Percentiles rank a stretch among this genome's conserved stretches.
Evolutionary conservation across 495 filamentous ascomycete genomes (phyloP).

Genomic region (Lasiosphaeriaceae sp.): DNA sequence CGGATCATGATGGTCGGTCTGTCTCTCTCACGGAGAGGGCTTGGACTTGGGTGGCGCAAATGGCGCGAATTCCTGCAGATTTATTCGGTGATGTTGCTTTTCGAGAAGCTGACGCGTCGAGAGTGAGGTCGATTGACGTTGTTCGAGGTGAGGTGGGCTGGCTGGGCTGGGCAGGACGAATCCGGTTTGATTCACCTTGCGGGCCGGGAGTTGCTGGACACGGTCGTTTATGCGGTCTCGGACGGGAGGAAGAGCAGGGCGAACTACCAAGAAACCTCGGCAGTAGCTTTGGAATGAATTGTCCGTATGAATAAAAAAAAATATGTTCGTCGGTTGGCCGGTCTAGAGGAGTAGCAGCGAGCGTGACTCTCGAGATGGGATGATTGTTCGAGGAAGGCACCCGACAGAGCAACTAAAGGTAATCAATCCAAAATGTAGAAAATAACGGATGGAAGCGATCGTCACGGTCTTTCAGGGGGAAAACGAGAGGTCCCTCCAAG

Average conservation of each 20-base stretch:
- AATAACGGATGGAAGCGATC: neutral
- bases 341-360: no score
- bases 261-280: neutral
- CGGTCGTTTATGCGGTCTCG: conserved; percentile 11
- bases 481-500: neutral
- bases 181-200: conserved; percentile 17
- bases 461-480: neutral
- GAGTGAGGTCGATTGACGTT: neutral
- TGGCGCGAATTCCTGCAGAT: neutral
- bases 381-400: no score
- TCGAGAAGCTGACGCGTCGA: neutral
- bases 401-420: no score
- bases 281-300: no score
- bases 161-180: conserved; percentile 7
- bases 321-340: no score
- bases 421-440: neutral
- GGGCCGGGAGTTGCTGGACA: conserved; percentile 9
- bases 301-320: no score
- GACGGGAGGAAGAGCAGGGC: neutral
- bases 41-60: neutral
- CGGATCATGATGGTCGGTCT: conserved; percentile 29
- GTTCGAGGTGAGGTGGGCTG: neutral
- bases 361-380: neutral
- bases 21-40: neutral
- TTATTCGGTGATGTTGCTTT: neutral